phyloP scores from a whole-genome alignment of 768 basidiomycete species.

The Pleurotus tuber-regium region DNA sequence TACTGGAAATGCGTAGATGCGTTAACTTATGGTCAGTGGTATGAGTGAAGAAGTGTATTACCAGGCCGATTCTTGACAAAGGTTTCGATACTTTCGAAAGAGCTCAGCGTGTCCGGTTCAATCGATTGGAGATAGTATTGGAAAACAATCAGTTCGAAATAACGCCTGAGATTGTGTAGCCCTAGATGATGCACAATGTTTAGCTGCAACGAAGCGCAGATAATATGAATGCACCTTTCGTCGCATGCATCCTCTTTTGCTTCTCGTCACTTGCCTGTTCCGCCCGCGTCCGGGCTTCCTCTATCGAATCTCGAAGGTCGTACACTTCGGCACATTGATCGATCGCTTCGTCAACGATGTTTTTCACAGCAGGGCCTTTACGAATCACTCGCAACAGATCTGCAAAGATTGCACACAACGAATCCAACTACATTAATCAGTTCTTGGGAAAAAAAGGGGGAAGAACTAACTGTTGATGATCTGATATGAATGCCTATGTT shows the following conservation, averaged over 20 bases:
- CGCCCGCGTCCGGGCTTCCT: slow-evolving; percentile 72
- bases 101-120: slow-evolving; percentile 74
- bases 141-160: slow-evolving; percentile 85
- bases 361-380: slow-evolving; percentile 84
- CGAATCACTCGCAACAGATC: slow-evolving; percentile 84
- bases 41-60: slow-evolving; percentile 24
- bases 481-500: slow-evolving; percentile 67
- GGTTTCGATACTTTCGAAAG: slow-evolving; percentile 73
- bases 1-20: slow-evolving; percentile 40
- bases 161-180: slow-evolving; percentile 77
- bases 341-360: slow-evolving; percentile 81
- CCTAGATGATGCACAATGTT: slow-evolving; percentile 39
- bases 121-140: slow-evolving; percentile 86
- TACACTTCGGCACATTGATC: slow-evolving; percentile 81
- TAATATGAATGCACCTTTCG: slow-evolving; percentile 75
- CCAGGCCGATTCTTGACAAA: slow-evolving; percentile 87
- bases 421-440: neutral
- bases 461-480: slow-evolving; percentile 78
- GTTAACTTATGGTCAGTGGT: neutral
- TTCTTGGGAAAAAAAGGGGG: slow-evolving; percentile 4
- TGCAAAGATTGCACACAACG: slow-evolving; percentile 23
- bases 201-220: too few relatives aligned
- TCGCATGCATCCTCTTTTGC: slow-evolving; percentile 61
- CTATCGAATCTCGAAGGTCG: slow-evolving; percentile 88
- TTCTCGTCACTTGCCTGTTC: slow-evolving; percentile 75